These are phyloP conservation scores for Clarireedia hainanense DNA, from an alignment of 2,329 filamentous ascomycete genomes.

Conservation along the genomic window DNA sequence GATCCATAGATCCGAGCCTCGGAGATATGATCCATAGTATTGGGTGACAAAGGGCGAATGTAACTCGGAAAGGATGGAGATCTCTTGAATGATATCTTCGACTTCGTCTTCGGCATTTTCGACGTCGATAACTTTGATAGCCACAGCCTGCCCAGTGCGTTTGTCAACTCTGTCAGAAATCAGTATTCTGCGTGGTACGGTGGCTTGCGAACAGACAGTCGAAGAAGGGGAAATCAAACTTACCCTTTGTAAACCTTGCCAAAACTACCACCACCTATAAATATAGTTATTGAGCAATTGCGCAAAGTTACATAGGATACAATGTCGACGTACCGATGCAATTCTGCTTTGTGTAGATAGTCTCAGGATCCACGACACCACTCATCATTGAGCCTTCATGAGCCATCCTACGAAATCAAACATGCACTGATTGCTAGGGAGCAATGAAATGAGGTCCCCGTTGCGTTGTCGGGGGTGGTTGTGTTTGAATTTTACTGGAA, in stretches of 20 bases:
- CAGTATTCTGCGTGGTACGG: conserved; percentile 9
- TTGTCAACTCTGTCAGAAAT: conserved; percentile 67
- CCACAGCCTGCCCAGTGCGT: conserved; percentile 83
- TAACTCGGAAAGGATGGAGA: conserved; percentile 91
- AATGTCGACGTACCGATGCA: conserved; percentile 59
- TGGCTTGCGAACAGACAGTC: not conserved
- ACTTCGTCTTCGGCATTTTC: conserved; percentile 99
- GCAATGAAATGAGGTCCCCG: conserved; percentile 5
- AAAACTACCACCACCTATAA: conserved; percentile 84
- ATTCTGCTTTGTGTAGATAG: conserved; percentile 86
- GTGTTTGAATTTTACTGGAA: conserved; percentile 4
- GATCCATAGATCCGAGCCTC: conserved; percentile 95
- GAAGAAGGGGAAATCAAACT: conserved; percentile 19
- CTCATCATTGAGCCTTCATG: conserved; percentile 31
- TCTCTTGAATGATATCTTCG: conserved; percentile 98
- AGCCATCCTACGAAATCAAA: conserved; percentile 21
- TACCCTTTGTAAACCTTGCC: conserved; percentile 98
- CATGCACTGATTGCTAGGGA: not conserved
- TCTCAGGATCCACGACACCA: conserved; percentile 70
- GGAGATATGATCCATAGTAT: conserved; percentile 95
- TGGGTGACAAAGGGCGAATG: conserved; percentile 95
- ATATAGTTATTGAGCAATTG: conserved; percentile 19
- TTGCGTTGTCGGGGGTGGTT: not conserved
- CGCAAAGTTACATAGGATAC: conserved; percentile 6
- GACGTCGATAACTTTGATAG: conserved; percentile 98